Conservation (phyloP, 352 stramenopile genomes). For the Phytophthora kernoviae region DNA sequence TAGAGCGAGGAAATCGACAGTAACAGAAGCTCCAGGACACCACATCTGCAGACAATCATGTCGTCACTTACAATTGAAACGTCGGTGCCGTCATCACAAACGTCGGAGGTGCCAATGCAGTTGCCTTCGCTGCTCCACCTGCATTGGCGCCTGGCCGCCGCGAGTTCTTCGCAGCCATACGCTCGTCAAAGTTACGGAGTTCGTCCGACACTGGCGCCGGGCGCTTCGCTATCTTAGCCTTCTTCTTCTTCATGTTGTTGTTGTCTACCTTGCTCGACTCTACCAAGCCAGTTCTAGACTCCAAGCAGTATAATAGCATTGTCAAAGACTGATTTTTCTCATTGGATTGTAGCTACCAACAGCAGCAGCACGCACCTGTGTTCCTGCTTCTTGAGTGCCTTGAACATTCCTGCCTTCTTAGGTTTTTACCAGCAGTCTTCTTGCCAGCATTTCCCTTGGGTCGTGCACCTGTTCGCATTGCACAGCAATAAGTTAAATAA, state of each 20-base stretch:
- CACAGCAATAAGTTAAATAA: not conserved
- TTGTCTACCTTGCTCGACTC: constrained; percentile 48
- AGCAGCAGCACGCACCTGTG: constrained; percentile 36
- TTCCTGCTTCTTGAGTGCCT: constrained; percentile 71
- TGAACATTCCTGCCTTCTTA: constrained; percentile 71
- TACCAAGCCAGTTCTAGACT: constrained; percentile 41
- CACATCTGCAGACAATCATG: not conserved
- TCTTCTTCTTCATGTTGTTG: constrained; percentile 28
- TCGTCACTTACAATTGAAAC: constrained; percentile 68
- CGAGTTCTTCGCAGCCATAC: constrained; percentile 55
- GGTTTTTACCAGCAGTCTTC: constrained; percentile 49
- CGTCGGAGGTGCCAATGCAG: constrained; percentile 50
- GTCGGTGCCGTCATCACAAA: constrained; percentile 70
- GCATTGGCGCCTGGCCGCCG: constrained; percentile 22
- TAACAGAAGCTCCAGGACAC: not conserved
- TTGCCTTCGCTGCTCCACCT: constrained; percentile 17
- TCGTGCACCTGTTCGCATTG: constrained; percentile 15
- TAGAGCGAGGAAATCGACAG: not conserved
- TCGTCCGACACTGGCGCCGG: constrained; percentile 47
- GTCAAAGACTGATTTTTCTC: not conserved
- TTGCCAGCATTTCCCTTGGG: constrained; percentile 41
- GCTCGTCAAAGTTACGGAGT: constrained; percentile 83
- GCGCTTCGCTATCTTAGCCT: constrained; percentile 41
- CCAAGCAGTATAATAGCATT: not conserved
- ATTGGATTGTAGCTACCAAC: not conserved